Conservation (phyloP, 345 rosid genomes). For the Ricinus communis region DNA sequence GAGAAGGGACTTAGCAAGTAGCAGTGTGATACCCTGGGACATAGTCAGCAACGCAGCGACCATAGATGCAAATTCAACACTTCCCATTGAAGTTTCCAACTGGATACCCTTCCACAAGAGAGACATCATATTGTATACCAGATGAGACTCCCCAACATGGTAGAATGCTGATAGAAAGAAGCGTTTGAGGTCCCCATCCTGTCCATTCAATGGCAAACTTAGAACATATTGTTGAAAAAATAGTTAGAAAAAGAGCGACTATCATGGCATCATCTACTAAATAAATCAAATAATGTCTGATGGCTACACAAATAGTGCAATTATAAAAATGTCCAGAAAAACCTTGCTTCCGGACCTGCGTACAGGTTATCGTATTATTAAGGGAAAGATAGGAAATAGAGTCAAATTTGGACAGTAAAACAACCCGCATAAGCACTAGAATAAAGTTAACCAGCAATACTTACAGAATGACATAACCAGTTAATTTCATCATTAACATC, state of each 20-base stretch:
- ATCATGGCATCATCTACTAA: not conserved
- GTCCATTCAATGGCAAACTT: slow-evolving; percentile 20
- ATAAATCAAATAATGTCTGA: too few relatives aligned
- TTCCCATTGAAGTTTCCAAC: slow-evolving; percentile 87
- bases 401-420: not conserved
- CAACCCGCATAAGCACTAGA: too few relatives aligned
- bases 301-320: not conserved
- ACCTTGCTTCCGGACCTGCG: not conserved
- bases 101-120: slow-evolving; percentile 92
- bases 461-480: too few relatives aligned
- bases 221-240: not conserved
- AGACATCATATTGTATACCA: slow-evolving; percentile 87
- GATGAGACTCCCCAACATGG: slow-evolving; percentile 80
- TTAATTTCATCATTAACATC: too few relatives aligned
- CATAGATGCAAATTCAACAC: slow-evolving; percentile 79
- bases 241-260: not conserved
- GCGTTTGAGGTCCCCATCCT: slow-evolving; percentile 75
- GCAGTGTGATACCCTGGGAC: slow-evolving; percentile 84
- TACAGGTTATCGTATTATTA: not conserved
- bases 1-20: slow-evolving; percentile 67
- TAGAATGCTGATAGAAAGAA: slow-evolving; percentile 83
- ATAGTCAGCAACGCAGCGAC: slow-evolving; percentile 61
- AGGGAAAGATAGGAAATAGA: not conserved
- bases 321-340: not conserved
- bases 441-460: too few relatives aligned